A percentile compares a stretch with the other conserved stretches of the same genome.
These are phyloP conservation scores for Thymus quinquecostatus DNA, from an alignment of 257 asterid genomes.

Conservation along the genomic window DNA sequence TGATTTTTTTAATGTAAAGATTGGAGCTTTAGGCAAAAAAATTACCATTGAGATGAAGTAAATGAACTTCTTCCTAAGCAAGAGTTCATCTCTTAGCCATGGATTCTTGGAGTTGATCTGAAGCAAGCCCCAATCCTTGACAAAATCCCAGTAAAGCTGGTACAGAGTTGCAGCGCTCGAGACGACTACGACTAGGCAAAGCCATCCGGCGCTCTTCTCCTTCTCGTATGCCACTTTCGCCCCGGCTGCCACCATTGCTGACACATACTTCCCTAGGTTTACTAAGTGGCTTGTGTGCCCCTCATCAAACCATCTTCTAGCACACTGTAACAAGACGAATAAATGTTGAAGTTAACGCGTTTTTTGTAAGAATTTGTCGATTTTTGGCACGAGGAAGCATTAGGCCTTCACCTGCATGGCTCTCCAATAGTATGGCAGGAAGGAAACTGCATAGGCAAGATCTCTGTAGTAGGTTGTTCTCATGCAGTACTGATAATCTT, in stretches of 20 bases:
- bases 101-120: constrained; percentile 84
- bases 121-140: constrained; percentile 92
- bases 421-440: constrained; percentile 94
- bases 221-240: constrained; percentile 92
- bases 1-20: no score
- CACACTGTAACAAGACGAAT: constrained; percentile 53
- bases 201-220: constrained; percentile 72
- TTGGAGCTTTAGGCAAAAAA: no score
- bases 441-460: constrained; percentile 90
- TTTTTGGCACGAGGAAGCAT: not conserved
- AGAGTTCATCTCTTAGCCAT: constrained; percentile 87
- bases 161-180: constrained; percentile 84
- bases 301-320: constrained; percentile 94
- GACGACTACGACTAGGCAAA: constrained; percentile 59
- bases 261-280: constrained; percentile 87
- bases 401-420: constrained; percentile 79
- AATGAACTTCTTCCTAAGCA: constrained; percentile 63
- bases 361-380: not conserved
- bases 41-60: constrained; percentile 84
- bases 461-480: constrained; percentile 73
- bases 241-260: constrained; percentile 97
- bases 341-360: not conserved
- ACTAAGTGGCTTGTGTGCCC: constrained; percentile 83
- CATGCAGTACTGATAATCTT: constrained; percentile 76
- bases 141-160: constrained; percentile 95